phyloP scores from a whole-genome alignment of 768 basidiomycete genomes.

The Leccinum imitatum region DNA sequence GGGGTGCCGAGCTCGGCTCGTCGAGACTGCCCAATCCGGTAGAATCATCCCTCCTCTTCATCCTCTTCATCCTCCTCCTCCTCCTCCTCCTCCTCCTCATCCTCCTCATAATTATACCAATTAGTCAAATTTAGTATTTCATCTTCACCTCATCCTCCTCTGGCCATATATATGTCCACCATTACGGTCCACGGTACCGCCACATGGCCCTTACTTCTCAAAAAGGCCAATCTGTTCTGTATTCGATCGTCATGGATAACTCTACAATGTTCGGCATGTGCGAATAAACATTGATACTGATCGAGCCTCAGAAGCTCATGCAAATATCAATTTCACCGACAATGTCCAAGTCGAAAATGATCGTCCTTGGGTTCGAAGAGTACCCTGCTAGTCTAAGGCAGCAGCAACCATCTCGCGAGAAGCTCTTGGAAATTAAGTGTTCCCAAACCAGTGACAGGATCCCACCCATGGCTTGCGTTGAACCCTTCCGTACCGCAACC shows the following conservation, averaged over 20 bases:
- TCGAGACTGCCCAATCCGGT: too few species aligned
- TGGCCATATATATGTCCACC: background rate
- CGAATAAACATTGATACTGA: too few species aligned
- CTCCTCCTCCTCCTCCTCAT: background rate
- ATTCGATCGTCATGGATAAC: too few species aligned
- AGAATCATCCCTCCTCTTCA: background rate
- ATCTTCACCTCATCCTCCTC: background rate
- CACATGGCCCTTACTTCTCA: too few species aligned
- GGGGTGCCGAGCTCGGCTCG: too few species aligned
- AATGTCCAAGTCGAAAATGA: background rate
- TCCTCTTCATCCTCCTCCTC: background rate
- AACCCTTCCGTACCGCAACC: slow-evolving; percentile 45
- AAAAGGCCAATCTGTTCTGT: too few species aligned
- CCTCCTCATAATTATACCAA: background rate
- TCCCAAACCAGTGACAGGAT: slow-evolving; percentile 49
- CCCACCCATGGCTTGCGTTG: slow-evolving; percentile 37
- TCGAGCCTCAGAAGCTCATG: background rate
- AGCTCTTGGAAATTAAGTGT: slow-evolving; percentile 44
- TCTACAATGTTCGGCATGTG: too few species aligned
- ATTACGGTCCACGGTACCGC: background rate
- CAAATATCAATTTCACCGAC: background rate
- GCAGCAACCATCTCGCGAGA: slow-evolving; percentile 36
- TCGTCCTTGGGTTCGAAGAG: background rate
- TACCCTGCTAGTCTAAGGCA: slow-evolving; percentile 10
- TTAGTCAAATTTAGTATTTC: background rate